Evolutionary conservation across 805 yeast species (phyloP).

Genomic region (Maudiozyma barnettii): DNA sequence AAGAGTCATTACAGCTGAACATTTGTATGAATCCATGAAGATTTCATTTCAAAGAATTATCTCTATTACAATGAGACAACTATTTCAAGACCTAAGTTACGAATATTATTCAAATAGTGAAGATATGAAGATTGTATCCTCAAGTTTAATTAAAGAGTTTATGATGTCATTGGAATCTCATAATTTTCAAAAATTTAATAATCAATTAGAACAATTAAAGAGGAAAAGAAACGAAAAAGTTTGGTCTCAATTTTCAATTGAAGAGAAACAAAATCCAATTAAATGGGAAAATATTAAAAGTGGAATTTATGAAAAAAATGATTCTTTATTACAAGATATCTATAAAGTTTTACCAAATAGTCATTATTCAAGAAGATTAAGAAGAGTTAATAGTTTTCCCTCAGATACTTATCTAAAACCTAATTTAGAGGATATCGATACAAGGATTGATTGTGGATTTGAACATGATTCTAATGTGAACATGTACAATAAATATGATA

Average conservation of each 20-base stretch:
- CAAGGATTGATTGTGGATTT: neutral
- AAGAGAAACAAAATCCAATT: constrained; percentile 17
- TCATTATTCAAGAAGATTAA: constrained; percentile 1
- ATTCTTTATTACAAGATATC: constrained; percentile 15
- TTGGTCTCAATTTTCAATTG: constrained; percentile 16
- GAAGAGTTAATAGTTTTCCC: neutral
- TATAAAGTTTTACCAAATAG: constrained; percentile 8
- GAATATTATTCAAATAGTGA: constrained; percentile 17
- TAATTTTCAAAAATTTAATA: constrained; percentile 11
- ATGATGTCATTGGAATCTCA: constrained; percentile 12
- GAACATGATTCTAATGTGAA: neutral
- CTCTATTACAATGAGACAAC: constrained; percentile 17
- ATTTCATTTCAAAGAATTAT: constrained; percentile 18
- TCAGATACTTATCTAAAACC: neutral
- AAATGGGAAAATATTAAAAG: constrained; percentile 19
- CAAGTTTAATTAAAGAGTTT: constrained; percentile 13
- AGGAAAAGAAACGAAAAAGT: constrained; percentile 17
- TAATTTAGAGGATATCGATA: constrained; percentile 6
- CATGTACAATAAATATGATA: neutral
- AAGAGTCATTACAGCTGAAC: constrained; percentile 14
- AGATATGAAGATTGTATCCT: constrained; percentile 19
- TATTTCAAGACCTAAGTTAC: constrained; percentile 18
- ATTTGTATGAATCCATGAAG: constrained; percentile 13
- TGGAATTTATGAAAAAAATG: constrained; percentile 18
- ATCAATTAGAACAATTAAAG: constrained; percentile 19